Percentiles rank a stretch among this genome's conserved stretches.
Evolutionary conservation across 2,329 filamentous ascomycete species (phyloP).

Genomic region (Tolypocladium guangdongense): DNA sequence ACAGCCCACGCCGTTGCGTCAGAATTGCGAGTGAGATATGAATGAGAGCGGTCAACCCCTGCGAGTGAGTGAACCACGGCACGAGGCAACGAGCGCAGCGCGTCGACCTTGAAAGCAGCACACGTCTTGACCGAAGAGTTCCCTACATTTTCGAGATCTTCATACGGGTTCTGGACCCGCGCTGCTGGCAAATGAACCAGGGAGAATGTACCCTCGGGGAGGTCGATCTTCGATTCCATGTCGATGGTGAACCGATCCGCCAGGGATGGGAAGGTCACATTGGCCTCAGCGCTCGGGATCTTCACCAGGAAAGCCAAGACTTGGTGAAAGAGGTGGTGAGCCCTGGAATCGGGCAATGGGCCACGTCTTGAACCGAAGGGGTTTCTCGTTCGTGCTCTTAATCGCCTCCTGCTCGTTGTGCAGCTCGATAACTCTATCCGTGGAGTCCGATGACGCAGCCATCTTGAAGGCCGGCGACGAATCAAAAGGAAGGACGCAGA

Average conservation of each 20-base stretch:
- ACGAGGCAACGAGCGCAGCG: conserved; percentile 17
- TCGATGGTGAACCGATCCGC: conserved; percentile 18
- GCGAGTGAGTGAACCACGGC: too few species aligned
- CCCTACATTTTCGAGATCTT: conserved; percentile 5
- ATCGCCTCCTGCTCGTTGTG: conserved; percentile 17
- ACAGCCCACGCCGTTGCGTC: too few species aligned
- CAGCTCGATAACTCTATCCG: conserved; percentile 23
- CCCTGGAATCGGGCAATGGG: conserved; percentile 17
- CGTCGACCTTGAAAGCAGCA: conserved; percentile 23
- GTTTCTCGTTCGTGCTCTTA: conserved; percentile 14
- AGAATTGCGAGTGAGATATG: too few species aligned
- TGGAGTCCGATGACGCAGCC: conserved; percentile 14
- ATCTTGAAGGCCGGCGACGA: too few species aligned
- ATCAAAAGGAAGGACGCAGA: too few species aligned
- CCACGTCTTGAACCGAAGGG: conserved; percentile 14
- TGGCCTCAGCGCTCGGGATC: conserved; percentile 8
- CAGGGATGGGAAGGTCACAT: conserved; percentile 13
- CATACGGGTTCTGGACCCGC: conserved; percentile 20
- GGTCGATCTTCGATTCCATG: conserved; percentile 11
- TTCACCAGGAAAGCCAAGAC: conserved; percentile 20
- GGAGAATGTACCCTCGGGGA: conserved; percentile 10
- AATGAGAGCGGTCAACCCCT: too few species aligned
- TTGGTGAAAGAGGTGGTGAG: conserved; percentile 16
- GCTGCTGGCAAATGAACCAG: conserved; percentile 14
- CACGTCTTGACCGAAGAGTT: conserved; percentile 7